Evolutionary conservation across 2,329 filamentous ascomycete genomes (phyloP).

Genomic region (Aspergillus piperis): DNA sequence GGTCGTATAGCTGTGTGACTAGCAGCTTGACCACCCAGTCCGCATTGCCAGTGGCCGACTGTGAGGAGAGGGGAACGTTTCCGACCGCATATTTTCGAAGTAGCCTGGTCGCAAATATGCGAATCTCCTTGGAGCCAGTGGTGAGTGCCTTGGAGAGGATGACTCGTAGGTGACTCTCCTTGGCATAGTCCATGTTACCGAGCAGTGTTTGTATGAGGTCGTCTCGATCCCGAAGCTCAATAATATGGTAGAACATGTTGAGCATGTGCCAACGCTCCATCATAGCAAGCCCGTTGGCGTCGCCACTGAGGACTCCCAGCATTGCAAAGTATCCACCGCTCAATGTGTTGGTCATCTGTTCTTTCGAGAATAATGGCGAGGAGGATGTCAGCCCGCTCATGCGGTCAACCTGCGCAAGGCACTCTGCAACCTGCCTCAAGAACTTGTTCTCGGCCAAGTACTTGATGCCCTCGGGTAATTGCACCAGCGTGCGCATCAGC

Average conservation of each 20-base stretch:
- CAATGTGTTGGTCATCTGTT: slow-evolving; percentile 81
- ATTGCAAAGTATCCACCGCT: slow-evolving; percentile 94
- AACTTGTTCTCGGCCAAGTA: slow-evolving; percentile 92
- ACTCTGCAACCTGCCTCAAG: slow-evolving; percentile 90
- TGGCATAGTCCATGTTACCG: slow-evolving; percentile 86
- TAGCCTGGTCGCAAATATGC: slow-evolving; percentile 84
- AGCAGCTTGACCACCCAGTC: slow-evolving; percentile 96
- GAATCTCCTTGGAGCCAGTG: slow-evolving; percentile 83
- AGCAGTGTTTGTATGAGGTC: slow-evolving; percentile 88
- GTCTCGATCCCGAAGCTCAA: slow-evolving; percentile 85
- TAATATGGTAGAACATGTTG: slow-evolving; percentile 99
- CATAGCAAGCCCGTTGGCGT: slow-evolving; percentile 80
- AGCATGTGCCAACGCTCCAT: slow-evolving; percentile 97
- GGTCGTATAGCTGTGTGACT: slow-evolving; percentile 98
- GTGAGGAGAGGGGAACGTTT: slow-evolving; percentile 45
- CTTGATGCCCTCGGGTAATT: slow-evolving; percentile 78
- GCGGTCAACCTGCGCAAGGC: slow-evolving; percentile 89
- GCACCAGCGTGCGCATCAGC: slow-evolving; percentile 80
- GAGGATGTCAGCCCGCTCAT: slow-evolving; percentile 69
- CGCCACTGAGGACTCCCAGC: slow-evolving; percentile 81
- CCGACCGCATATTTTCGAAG: slow-evolving; percentile 81
- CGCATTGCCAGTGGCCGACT: slow-evolving; percentile 61
- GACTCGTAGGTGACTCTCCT: slow-evolving; percentile 86
- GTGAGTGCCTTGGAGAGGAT: slow-evolving; percentile 93
- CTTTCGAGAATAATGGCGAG: slow-evolving; percentile 83